These are phyloP conservation scores for Hymenotorrendiella dingleyae DNA, from an alignment of 2,329 filamentous ascomycete species.

Conservation along the genomic window DNA sequence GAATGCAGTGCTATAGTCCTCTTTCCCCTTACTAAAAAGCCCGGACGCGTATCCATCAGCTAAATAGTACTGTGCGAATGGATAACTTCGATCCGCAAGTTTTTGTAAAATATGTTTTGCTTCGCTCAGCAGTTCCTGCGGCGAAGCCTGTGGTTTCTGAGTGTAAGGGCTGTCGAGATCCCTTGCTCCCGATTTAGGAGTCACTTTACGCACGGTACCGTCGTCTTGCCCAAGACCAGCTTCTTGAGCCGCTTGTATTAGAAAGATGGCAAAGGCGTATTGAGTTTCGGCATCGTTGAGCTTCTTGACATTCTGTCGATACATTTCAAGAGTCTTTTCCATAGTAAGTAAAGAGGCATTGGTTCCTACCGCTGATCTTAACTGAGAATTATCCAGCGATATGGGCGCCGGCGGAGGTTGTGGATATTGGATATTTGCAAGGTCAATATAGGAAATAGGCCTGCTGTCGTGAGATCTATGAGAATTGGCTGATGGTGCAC, in stretches of 20 bases:
- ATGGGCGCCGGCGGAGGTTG: conserved; percentile 30
- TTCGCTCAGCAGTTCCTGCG: conserved; percentile 72
- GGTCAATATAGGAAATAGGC: conserved; percentile 38
- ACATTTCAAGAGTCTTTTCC: conserved; percentile 96
- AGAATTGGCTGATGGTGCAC: conserved; percentile 29
- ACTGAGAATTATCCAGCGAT: conserved; percentile 69
- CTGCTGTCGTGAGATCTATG: conserved; percentile 26
- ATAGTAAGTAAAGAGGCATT: conserved; percentile 88
- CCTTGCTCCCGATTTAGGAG: conserved; percentile 39
- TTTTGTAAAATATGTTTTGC: conserved; percentile 84
- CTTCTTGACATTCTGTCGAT: conserved; percentile 94
- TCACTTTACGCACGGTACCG: conserved; percentile 23
- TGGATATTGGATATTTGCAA: conserved; percentile 45
- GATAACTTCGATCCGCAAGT: conserved; percentile 81
- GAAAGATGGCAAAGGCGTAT: conserved; percentile 93
- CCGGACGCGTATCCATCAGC: conserved; percentile 92
- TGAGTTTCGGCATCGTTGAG: conserved; percentile 85
- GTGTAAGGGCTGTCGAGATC: conserved; percentile 43
- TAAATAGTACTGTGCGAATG: conserved; percentile 96
- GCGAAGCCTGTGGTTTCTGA: conserved; percentile 44
- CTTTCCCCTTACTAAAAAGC: conserved; percentile 89
- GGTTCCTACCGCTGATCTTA: conserved; percentile 74
- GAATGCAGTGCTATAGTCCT: conserved; percentile 87
- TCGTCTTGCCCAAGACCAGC: conserved; percentile 53
- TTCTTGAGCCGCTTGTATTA: conserved; percentile 84